phyloP scores from a whole-genome alignment of 2,329 filamentous ascomycete genomes.

The Pseudocercospora cruenta region DNA sequence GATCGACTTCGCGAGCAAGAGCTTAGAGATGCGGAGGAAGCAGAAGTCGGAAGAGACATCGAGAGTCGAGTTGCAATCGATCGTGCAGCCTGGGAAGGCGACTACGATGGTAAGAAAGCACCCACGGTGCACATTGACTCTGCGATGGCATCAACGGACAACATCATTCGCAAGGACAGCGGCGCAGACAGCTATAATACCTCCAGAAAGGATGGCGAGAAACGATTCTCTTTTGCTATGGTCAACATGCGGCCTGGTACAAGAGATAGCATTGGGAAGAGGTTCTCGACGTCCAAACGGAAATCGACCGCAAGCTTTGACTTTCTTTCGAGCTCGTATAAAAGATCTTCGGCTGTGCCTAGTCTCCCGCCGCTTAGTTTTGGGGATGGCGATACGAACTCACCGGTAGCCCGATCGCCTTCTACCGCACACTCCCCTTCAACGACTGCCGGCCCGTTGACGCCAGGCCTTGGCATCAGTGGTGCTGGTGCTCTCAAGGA shows the following conservation, averaged over 20 bases:
- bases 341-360: constrained; percentile 16
- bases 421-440: background rate
- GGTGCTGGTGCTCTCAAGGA: constrained; percentile 11
- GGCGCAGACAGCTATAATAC: constrained; percentile 12
- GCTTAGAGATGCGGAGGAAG: constrained; percentile 68
- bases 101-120: constrained; percentile 61
- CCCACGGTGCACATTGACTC: constrained; percentile 52
- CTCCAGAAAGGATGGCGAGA: constrained; percentile 11
- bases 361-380: constrained; percentile 17
- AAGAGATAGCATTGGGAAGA: background rate
- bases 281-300: background rate
- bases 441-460: constrained; percentile 1
- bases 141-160: constrained; percentile 49
- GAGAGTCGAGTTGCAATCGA: constrained; percentile 66
- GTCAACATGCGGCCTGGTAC: constrained; percentile 7
- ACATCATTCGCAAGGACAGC: constrained; percentile 15
- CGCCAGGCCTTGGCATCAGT: constrained; percentile 19
- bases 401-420: background rate
- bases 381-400: constrained; percentile 2
- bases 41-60: constrained; percentile 65
- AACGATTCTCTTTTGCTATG: constrained; percentile 19
- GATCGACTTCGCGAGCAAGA: constrained; percentile 58
- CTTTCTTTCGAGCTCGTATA: constrained; percentile 5
- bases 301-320: constrained; percentile 14
- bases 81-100: constrained; percentile 72